These are phyloP conservation scores for Populus davidiana DNA, from an alignment of 345 rosid species.

Conservation along the genomic window DNA sequence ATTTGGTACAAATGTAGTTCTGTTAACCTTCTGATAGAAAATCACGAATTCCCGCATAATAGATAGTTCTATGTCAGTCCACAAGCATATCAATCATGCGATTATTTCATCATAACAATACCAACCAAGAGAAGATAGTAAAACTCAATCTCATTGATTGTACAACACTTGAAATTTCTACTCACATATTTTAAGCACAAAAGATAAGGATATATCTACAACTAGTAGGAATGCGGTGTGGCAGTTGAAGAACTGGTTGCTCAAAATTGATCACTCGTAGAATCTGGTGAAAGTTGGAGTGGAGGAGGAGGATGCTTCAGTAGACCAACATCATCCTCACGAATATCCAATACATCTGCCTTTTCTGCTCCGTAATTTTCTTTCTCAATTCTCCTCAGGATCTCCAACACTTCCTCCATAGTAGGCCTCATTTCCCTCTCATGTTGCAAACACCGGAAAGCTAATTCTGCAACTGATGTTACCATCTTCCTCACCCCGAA, in stretches of 20 bases:
- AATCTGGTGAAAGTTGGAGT: conserved; percentile 39
- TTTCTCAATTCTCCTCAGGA: conserved; percentile 42
- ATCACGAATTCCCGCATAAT: conserved; percentile 61
- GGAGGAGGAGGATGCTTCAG: conserved; percentile 44
- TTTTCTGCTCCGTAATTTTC: conserved; percentile 27
- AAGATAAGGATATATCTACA: not conserved
- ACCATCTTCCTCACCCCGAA: conserved; percentile 32
- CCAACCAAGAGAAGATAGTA: not conserved
- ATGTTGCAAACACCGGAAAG: conserved; percentile 73
- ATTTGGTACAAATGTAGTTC: conserved; percentile 38
- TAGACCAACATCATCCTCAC: conserved; percentile 49
- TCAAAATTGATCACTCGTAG: conserved; percentile 51
- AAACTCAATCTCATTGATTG: not conserved
- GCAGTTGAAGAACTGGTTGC: conserved; percentile 39
- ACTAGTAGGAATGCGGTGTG: conserved; percentile 29
- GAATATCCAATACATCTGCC: conserved; percentile 41
- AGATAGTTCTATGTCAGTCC: not conserved
- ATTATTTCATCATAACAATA: not conserved
- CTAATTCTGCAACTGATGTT: conserved; percentile 65
- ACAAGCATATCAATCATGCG: not conserved
- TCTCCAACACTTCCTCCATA: conserved; percentile 64
- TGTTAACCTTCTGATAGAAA: conserved; percentile 65
- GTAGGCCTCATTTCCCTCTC: conserved; percentile 72
- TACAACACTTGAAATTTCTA: not conserved
- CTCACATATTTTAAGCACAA: not conserved